phyloP scores from a whole-genome alignment of 164 flowering plant genomes.

The Cinnamomum chago region DNA sequence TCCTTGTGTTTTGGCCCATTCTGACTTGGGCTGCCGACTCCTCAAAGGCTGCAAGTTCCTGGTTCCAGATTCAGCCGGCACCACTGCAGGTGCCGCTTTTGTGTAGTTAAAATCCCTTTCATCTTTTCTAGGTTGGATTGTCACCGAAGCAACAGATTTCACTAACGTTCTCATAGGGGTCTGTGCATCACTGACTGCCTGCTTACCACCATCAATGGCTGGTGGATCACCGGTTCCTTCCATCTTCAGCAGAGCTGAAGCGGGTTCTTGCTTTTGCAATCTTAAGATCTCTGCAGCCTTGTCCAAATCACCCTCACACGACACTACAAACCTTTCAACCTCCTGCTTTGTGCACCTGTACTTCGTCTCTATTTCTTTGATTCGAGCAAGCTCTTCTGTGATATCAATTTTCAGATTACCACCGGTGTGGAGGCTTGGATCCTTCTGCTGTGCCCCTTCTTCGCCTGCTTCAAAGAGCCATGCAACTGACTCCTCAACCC shows the following conservation, averaged over 20 bases:
- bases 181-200: conserved; percentile 16
- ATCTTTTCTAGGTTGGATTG: conserved; percentile 53
- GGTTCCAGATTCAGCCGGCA: conserved; percentile 25
- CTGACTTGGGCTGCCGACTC: conserved; percentile 35
- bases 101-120: conserved; percentile 62
- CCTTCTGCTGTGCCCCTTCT: conserved; percentile 37
- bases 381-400: conserved; percentile 73
- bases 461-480: conserved; percentile 82
- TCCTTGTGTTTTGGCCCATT: conserved; percentile 30
- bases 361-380: conserved; percentile 60
- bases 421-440: conserved; percentile 30
- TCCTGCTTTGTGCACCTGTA: conserved; percentile 73
- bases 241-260: conserved; percentile 37
- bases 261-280: conserved; percentile 51
- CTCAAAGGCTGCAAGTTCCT: conserved; percentile 38
- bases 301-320: conserved; percentile 83
- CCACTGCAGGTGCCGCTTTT: conserved; percentile 28
- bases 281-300: conserved; percentile 67
- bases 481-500: conserved; percentile 73
- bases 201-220: conserved; percentile 22
- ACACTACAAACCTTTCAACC: conserved; percentile 79
- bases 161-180: conserved; percentile 29
- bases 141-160: conserved; percentile 24
- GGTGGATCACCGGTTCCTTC: conserved; percentile 55
- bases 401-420: conserved; percentile 79